These are phyloP conservation scores for Trichoderma asperelloides DNA, from an alignment of 495 filamentous ascomycete genomes.

Conservation along the genomic window DNA sequence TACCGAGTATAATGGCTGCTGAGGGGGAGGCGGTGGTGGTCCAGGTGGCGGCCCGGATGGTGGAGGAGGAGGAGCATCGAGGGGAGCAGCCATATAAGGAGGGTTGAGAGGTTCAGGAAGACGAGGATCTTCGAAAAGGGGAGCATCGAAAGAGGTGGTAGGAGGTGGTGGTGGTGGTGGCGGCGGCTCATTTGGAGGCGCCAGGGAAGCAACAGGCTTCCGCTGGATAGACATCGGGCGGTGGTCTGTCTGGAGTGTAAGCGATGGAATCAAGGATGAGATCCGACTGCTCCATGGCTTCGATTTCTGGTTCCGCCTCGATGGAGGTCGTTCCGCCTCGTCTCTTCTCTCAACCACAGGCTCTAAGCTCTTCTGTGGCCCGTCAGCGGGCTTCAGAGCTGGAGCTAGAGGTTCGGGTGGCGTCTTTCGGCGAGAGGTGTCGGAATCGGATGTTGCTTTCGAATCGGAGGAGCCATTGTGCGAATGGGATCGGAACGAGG, in stretches of 20 bases:
- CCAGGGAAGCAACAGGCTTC: background rate
- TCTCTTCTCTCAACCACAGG: background rate
- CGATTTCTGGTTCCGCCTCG: background rate
- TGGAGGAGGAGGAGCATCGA: background rate
- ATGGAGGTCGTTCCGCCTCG: background rate
- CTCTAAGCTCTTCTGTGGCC: background rate
- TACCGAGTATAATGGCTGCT: background rate
- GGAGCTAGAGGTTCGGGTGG: background rate
- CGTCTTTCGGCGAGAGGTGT: background rate
- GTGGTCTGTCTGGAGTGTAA: background rate
- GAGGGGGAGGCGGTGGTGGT: background rate
- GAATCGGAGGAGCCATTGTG: background rate
- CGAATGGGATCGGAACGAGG: background rate
- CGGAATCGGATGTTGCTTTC: background rate
- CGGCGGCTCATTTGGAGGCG: background rate
- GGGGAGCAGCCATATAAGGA: background rate
- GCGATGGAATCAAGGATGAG: conserved; percentile 6
- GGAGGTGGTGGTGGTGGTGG: background rate
- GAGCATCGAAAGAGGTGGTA: background rate
- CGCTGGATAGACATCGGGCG: conserved; percentile 2
- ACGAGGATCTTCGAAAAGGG: background rate
- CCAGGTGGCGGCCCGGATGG: background rate
- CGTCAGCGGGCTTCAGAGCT: background rate
- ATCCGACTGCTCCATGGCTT: background rate
- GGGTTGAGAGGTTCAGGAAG: background rate